Percentiles rank a stretch among this genome's conserved stretches.
Conservation (phyloP, 768 basidiomycete genomes). For the Cystofilobasidium bisporidii region DNA sequence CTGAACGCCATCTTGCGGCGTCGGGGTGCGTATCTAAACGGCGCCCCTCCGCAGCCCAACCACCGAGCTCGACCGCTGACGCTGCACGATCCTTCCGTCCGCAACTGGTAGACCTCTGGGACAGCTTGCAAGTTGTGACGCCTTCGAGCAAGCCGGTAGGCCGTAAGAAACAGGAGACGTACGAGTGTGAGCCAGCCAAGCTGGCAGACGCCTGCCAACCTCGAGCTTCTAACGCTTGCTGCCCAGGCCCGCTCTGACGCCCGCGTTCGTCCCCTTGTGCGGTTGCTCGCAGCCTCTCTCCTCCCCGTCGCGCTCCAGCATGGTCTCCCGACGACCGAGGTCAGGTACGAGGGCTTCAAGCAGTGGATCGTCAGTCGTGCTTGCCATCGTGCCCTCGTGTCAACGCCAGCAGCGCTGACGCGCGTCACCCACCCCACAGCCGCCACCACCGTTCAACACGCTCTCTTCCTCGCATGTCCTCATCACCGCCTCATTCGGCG, state of each 20-base stretch:
- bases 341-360: conserved; percentile 58
- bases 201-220: no score
- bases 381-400: conserved; percentile 6
- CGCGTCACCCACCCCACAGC: conserved; percentile 34
- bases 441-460: conserved; percentile 42
- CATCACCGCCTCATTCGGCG: conserved; percentile 83
- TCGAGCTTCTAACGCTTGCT: no score
- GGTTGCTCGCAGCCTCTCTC: conserved; percentile 49
- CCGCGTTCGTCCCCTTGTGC: conserved; percentile 1
- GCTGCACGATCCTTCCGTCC: not conserved
- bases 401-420: conserved; percentile 18
- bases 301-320: conserved; percentile 54
- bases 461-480: conserved; percentile 46
- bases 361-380: conserved; percentile 52
- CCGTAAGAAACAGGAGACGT: conserved; percentile 44
- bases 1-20: conserved; percentile 57
- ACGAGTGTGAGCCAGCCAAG: conserved; percentile 11
- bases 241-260: conserved; percentile 40
- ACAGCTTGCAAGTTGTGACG: conserved; percentile 57
- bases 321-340: conserved; percentile 50
- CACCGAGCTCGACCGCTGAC: not conserved
- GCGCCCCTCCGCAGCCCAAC: not conserved
- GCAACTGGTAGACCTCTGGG: conserved; percentile 75
- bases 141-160: conserved; percentile 59
- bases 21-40: conserved; percentile 44